Conservation (phyloP, 2,329 filamentous ascomycete genomes). For the Colletotrichum sp. region DNA sequence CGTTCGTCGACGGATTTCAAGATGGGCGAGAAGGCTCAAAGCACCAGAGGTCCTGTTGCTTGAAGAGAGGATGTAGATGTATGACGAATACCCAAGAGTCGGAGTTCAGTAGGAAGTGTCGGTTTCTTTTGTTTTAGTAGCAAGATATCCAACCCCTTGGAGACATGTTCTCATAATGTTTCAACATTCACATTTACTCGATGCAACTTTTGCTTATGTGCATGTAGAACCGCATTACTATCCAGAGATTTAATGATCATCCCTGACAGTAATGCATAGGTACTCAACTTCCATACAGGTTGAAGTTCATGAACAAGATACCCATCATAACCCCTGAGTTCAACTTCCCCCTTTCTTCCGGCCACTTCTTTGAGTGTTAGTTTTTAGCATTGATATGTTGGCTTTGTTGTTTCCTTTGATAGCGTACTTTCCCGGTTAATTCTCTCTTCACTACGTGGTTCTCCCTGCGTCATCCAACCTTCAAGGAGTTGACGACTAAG, state of each 20-base stretch:
- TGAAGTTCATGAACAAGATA: background rate
- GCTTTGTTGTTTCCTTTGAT: background rate
- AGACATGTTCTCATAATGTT: background rate
- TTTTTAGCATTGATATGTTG: fast-evolving
- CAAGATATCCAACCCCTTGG: background rate
- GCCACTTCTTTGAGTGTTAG: background rate
- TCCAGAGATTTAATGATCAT: background rate
- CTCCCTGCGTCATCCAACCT: background rate
- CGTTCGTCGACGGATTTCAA: background rate
- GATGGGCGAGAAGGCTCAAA: background rate
- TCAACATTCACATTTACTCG: background rate
- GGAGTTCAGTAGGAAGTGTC: background rate
- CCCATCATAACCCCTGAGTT: background rate
- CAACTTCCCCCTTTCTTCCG: background rate
- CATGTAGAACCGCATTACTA: background rate
- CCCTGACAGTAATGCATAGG: background rate
- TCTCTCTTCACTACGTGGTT: background rate
- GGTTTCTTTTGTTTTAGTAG: background rate
- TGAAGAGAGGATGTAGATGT: background rate
- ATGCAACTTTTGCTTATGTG: background rate
- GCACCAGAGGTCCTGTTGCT: background rate
- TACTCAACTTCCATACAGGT: background rate
- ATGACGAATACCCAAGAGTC: background rate
- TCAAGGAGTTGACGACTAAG: background rate
- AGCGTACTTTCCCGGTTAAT: background rate